Percentiles rank a stretch among this genome's conserved stretches.
Conservation (phyloP, 441 rosid species). For the Arabidopsis hybrid region DNA sequence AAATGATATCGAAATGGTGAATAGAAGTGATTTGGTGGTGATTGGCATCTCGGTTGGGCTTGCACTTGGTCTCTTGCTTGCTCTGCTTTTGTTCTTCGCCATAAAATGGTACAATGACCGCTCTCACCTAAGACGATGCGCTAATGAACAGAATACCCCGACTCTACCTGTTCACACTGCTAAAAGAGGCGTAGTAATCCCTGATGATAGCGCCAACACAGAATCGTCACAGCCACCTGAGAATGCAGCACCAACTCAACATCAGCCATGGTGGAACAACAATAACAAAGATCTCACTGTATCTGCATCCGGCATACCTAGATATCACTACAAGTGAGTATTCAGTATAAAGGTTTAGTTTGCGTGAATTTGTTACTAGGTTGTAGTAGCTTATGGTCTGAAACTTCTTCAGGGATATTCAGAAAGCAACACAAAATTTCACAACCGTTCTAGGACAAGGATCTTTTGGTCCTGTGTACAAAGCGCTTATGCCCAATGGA, state of each 20-base stretch:
- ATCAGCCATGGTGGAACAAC: slow-evolving; percentile 64
- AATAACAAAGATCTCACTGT: slow-evolving; percentile 70
- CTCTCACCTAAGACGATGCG: slow-evolving; percentile 54
- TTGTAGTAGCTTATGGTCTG: slow-evolving; percentile 25
- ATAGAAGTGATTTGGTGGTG: slow-evolving; percentile 56
- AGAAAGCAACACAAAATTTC: slow-evolving; percentile 92
- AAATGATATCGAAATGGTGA: slow-evolving; percentile 73
- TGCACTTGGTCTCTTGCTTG: slow-evolving; percentile 80
- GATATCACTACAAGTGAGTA: slow-evolving; percentile 83
- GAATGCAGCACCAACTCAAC: slow-evolving; percentile 39
- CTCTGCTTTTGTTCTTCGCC: slow-evolving; percentile 61
- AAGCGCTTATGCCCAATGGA: slow-evolving; percentile 71
- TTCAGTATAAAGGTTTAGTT: slow-evolving; percentile 15
- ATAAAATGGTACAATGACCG: slow-evolving; percentile 71
- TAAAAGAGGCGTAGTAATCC: slow-evolving; percentile 66
- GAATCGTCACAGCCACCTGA: slow-evolving; percentile 25
- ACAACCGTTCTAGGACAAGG: slow-evolving; percentile 93
- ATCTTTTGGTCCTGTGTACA: slow-evolving; percentile 94
- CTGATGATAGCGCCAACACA: slow-evolving; percentile 64
- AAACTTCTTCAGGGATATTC: slow-evolving; percentile 76
- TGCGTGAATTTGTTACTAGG: neutral
- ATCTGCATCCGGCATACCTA: slow-evolving; percentile 79
- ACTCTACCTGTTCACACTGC: slow-evolving; percentile 75
- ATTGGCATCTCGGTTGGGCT: slow-evolving; percentile 79
- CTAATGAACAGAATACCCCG: slow-evolving; percentile 65